Evolutionary conservation across 129 eudicot genomes (phyloP), one percentile per base, ranked within the genome.

Genomic region (Oenanthe sinensis): DNA sequence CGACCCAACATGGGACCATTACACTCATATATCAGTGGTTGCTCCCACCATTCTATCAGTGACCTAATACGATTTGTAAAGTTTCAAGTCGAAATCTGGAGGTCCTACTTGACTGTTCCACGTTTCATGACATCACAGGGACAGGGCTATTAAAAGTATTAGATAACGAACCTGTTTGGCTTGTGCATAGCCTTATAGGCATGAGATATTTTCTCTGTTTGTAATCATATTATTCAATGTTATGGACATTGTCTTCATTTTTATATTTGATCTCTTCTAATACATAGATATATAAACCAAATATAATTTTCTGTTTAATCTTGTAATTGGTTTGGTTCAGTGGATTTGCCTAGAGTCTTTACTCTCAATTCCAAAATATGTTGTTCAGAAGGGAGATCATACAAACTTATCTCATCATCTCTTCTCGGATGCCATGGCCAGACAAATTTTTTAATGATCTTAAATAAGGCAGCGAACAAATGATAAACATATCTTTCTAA

Each of bases 301-400:
- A 20, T 30, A 58, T 67, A 54, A 60, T 73, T 78, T 77, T 40
- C 58, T 46, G 45, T 67, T 22, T 73, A 6, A 26, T 75, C 24
- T 82, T 82, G 42, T 87, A 81, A 77, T 84, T 36, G 77, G 33
- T 91, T 77, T 86, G 91, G 96, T 33, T 33, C 36, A 33, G 36
- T 96, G 99, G 99, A 83, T 81, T 71, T 96, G 97, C 85, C 75
- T 90, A 80, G 99, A 92, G 80, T 90, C 87, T 46, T 81, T 96
- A 54, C 75, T 96, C 86, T 83, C 87, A 12, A 83, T 90, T 43
- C 91, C 89, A 22, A 85, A 83, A 15, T 70, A 76, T 87, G 92
- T 93, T 80, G 79, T 81, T 81, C 67, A 80, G 47, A 88, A 87
- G 67, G 87, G 89, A 85, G 89, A 82, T 80, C 24, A 82, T 30